phyloP scores from a whole-genome alignment of 2,329 filamentous ascomycete species.

The Aspergillus sp. region DNA sequence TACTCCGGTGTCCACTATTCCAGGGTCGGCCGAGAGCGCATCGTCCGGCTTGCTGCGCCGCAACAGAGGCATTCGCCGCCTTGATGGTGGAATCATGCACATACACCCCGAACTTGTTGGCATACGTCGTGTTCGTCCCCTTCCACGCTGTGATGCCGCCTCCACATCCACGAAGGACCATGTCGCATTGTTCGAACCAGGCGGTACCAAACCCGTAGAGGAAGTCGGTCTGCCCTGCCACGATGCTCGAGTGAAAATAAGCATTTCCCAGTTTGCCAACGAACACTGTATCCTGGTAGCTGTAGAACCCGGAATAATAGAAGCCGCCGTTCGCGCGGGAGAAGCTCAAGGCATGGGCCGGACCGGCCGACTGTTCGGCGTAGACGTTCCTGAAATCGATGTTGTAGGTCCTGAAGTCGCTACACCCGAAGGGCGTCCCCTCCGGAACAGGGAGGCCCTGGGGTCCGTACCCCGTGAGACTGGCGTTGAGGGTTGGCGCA shows the following conservation, averaged over 20 bases:
- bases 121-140: conserved; percentile 63
- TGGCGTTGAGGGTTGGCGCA: conserved; percentile 62
- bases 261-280: conserved; percentile 65
- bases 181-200: conserved; percentile 55
- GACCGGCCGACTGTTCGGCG: conserved; percentile 53
- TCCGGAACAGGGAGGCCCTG: conserved; percentile 61
- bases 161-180: conserved; percentile 60
- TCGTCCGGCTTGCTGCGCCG: conserved; percentile 40
- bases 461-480: conserved; percentile 60
- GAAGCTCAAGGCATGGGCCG: conserved; percentile 60
- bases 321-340: conserved; percentile 66
- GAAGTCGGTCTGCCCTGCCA: conserved; percentile 68
- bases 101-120: conserved; percentile 67
- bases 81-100: conserved; percentile 55
- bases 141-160: conserved; percentile 71
- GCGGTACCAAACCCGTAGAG: conserved; percentile 67
- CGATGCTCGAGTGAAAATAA: conserved; percentile 60
- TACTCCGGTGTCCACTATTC: conserved; percentile 57
- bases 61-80: conserved; percentile 53
- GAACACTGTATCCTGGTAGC: conserved; percentile 69
- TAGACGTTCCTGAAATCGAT: conserved; percentile 64
- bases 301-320: conserved; percentile 65
- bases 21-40: conserved; percentile 63
- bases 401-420: conserved; percentile 66
- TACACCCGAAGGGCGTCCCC: conserved; percentile 62